phyloP scores from a whole-genome alignment of 345 rosid species.

The Populus simonii region DNA sequence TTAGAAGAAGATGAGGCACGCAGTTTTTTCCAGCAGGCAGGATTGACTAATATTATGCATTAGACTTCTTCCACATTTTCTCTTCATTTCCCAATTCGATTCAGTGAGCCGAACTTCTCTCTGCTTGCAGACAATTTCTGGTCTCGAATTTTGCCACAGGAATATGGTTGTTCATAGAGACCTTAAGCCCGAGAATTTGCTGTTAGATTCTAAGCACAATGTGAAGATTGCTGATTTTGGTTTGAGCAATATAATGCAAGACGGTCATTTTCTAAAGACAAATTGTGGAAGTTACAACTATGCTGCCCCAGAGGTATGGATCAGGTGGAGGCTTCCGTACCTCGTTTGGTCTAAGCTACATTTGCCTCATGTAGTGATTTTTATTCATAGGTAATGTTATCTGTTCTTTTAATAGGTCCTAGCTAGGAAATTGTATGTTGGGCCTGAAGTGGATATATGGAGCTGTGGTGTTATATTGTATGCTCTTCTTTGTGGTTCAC shows the following conservation, averaged over 20 bases:
- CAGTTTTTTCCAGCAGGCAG: slow-evolving; percentile 81
- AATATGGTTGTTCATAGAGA: slow-evolving; percentile 89
- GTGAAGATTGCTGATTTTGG: slow-evolving; percentile 95
- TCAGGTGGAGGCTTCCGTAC: not conserved
- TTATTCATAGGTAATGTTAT: not conserved
- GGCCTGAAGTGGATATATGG: slow-evolving; percentile 94
- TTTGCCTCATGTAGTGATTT: not conserved
- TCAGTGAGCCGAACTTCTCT: slow-evolving; percentile 10
- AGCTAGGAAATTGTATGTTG: slow-evolving; percentile 70
- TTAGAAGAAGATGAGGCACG: slow-evolving; percentile 83
- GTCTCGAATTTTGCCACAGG: slow-evolving; percentile 77
- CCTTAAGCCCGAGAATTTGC: slow-evolving; percentile 89
- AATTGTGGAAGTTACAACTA: slow-evolving; percentile 89
- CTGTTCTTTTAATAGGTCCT: slow-evolving; percentile 45
- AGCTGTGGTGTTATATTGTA: slow-evolving; percentile 89
- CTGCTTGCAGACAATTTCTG: slow-evolving; percentile 71
- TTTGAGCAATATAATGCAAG: slow-evolving; percentile 74
- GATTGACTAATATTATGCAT: slow-evolving; percentile 7
- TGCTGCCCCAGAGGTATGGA: slow-evolving; percentile 76
- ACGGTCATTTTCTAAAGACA: slow-evolving; percentile 80
- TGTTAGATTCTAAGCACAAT: slow-evolving; percentile 70
- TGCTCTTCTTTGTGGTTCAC: slow-evolving; percentile 80
- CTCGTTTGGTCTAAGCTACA: not conserved
- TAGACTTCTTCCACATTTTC: not conserved
- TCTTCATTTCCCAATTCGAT: not conserved